Evolutionary conservation across 1,139 yeast genomes (phyloP), one percentile per base, ranked within the genome.

Genomic region (Arxiozyma slooffiae): DNA sequence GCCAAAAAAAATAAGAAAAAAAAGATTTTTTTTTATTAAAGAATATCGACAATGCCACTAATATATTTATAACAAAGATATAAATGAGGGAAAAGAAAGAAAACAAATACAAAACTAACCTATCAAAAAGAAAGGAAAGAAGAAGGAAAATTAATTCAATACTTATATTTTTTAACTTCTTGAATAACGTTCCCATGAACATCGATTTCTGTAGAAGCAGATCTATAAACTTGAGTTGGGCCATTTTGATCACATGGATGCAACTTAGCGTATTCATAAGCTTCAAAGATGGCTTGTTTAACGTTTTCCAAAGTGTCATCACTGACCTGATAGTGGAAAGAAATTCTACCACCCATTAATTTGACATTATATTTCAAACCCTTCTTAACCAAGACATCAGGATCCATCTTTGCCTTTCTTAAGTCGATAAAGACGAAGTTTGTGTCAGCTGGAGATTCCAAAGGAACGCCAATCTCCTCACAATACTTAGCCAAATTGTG

Each of bases 371-470:
- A 72, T 60, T 83, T 79, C 51, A 71, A 67, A 57, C 83, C 88
- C 57, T 79, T 75, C 55, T 74, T 73, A 37, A 72, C 74, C 54
- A 87, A 71, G 46, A 74, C 71, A 30, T 71, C 76, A 18, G 82
- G 80, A 63, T 83, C 78, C 68, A 88, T 78, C 48, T 74, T 77
- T 58, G 80, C 79, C 42, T 73, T 72, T 57, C 72, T 74, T 48
- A 80, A 67, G 65, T 90, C 95, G 51, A 89, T 65, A 65, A 88
- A 89, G 36, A 89, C 90, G 68, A 90, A 87, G 67, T 84, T 89
- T 11, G 97, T 87, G 58, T 90, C 83, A 5, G 82, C 89, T 1
- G 97, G 97, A 26, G 81, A 75, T 61, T 79, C 83, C 56, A 86
- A 71, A 44, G 74, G 69, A 53, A 85, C 77, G 16, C 80, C 80